Conservation (phyloP, 148 eudicot genomes). For the Chenopodium suecicum region DNA sequence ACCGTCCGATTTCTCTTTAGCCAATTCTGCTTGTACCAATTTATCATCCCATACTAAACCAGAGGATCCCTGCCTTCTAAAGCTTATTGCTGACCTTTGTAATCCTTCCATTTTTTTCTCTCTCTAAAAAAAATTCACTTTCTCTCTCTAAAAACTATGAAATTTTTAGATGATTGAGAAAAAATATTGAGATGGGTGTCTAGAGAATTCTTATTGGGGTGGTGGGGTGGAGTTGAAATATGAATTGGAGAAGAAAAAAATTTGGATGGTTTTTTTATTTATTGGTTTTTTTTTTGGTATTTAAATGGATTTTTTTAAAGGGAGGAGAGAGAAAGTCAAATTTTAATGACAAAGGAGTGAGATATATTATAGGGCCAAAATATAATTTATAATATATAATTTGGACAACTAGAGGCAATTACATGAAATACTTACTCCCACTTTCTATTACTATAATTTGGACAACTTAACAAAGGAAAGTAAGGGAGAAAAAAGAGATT, state of each 20-base stretch:
- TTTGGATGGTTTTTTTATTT: not conserved
- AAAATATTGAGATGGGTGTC: not conserved
- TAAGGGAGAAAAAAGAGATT: not conserved
- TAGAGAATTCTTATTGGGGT: slow-evolving; percentile 21
- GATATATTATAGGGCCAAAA: not conserved
- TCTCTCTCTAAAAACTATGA: not conserved
- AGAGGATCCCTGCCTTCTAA: slow-evolving; percentile 77
- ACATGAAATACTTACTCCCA: slow-evolving; percentile 25
- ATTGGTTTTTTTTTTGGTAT: not conserved
- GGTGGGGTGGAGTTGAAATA: slow-evolving; percentile 8
- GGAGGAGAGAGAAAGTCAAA: slow-evolving; percentile 16
- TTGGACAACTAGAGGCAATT: slow-evolving; percentile 27
- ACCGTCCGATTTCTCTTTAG: slow-evolving; percentile 16
- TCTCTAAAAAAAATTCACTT: not conserved
- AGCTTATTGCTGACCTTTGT: slow-evolving; percentile 64
- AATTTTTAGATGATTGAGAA: not conserved
- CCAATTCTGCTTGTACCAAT: slow-evolving; percentile 43
- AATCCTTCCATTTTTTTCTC: slow-evolving; percentile 51
- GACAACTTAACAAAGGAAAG: not conserved
- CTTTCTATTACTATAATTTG: slow-evolving; percentile 9
- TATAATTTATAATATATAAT: no score
- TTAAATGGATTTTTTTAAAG: not conserved
- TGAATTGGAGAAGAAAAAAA: slow-evolving; percentile 4
- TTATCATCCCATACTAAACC: slow-evolving; percentile 85
- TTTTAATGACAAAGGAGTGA: slow-evolving; percentile 16